phyloP scores from a whole-genome alignment of 1,139 yeast genomes.

The Candida gigantensis region DNA sequence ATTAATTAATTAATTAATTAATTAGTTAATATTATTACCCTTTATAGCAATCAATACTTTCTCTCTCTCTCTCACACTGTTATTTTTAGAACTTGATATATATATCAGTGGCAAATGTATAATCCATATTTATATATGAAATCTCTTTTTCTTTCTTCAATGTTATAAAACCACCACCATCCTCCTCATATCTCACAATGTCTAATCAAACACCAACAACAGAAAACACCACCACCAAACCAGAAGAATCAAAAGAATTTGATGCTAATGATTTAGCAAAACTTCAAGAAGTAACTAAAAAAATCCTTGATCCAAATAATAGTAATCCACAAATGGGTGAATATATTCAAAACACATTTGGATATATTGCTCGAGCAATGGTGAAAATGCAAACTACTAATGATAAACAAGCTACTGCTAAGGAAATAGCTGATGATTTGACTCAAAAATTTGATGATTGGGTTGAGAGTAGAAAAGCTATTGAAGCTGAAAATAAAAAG shows the following conservation, averaged over 20 bases:
- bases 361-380: constrained; percentile 30
- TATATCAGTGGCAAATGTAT: constrained; percentile 1
- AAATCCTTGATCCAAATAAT: constrained; percentile 31
- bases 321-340: constrained; percentile 29
- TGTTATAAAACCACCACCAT: too few species aligned
- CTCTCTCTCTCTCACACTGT: not conserved
- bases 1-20: not conserved
- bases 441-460: constrained; percentile 30
- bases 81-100: not conserved
- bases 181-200: constrained; percentile 3
- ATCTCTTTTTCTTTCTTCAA: too few species aligned
- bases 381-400: constrained; percentile 32
- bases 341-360: constrained; percentile 27
- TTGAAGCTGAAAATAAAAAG: constrained; percentile 13
- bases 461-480: constrained; percentile 23
- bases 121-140: too few species aligned
- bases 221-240: constrained; percentile 2
- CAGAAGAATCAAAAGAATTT: constrained; percentile 5
- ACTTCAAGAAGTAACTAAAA: constrained; percentile 20
- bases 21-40: not conserved
- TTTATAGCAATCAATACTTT: not conserved
- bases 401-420: constrained; percentile 36
- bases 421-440: constrained; percentile 43
- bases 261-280: constrained; percentile 9
- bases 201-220: constrained; percentile 3